Evolutionary conservation across 2,329 filamentous ascomycete species (phyloP).

Genomic region (Massarina eburnea): DNA sequence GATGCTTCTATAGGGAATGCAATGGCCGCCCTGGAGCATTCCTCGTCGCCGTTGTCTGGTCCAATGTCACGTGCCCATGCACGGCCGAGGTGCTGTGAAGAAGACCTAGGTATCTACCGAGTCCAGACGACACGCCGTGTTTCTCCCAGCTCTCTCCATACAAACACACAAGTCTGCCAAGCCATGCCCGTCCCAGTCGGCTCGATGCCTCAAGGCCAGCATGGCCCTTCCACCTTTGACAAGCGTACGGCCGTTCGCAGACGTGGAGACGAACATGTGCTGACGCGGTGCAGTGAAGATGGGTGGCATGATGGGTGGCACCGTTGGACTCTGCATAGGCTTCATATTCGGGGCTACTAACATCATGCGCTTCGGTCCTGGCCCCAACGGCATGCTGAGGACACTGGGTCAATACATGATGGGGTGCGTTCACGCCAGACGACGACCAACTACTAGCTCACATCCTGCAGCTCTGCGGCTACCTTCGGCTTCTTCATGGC

Average conservation of each 20-base stretch:
- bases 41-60: not conserved
- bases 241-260: constrained; percentile 59
- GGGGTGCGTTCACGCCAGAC: constrained; percentile 46
- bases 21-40: no score
- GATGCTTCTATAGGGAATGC: not conserved
- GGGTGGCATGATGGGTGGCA: constrained; percentile 97
- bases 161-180: constrained; percentile 8
- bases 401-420: constrained; percentile 97
- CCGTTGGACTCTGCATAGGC: constrained; percentile 92
- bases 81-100: no score
- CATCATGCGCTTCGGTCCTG: constrained; percentile 93
- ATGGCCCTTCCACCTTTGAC: constrained; percentile 68
- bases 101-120: no score
- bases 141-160: constrained; percentile 16
- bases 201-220: constrained; percentile 37
- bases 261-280: constrained; percentile 21
- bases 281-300: constrained; percentile 74
- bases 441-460: not conserved
- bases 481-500: constrained; percentile 68
- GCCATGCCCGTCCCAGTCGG: constrained; percentile 62
- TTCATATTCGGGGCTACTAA: constrained; percentile 98
- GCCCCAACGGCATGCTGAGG: constrained; percentile 88
- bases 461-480: constrained; percentile 65
- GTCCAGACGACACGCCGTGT: no score
- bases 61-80: not conserved